A percentile compares a stretch with the other conserved stretches of the same genome.
Evolutionary conservation across 176 grass and related monocot species (phyloP).

Genomic region (Lolium perenne): DNA sequence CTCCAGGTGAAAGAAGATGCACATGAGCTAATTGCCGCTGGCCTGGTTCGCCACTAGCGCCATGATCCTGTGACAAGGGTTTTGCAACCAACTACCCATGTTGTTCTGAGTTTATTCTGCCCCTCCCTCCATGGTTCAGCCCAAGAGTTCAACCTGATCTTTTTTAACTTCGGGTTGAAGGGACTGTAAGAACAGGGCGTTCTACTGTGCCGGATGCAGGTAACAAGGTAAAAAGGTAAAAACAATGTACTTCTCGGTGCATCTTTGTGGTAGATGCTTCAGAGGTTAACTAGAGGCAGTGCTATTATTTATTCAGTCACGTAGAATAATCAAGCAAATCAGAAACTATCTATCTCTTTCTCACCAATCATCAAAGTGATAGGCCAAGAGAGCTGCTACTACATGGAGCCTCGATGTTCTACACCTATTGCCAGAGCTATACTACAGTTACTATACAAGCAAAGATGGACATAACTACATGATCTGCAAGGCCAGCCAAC

Average conservation of each 20-base stretch:
- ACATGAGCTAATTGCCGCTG: no score
- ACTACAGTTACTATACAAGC: constrained; percentile 31
- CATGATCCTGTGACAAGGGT: no score
- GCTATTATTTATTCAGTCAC: not conserved
- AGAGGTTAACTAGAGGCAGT: not conserved
- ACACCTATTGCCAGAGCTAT: no score
- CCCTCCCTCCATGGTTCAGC: no score
- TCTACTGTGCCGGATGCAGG: not conserved
- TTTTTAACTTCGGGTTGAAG: no score
- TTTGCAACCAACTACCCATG: no score
- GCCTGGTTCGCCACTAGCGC: no score
- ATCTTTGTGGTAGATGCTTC: not conserved
- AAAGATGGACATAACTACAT: not conserved
- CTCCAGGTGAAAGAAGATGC: no score
- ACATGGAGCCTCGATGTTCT: not conserved
- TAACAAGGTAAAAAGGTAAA: not conserved
- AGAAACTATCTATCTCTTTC: not conserved
- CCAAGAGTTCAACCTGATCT: no score
- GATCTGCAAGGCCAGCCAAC: not conserved
- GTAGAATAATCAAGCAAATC: not conserved
- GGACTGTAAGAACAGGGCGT: not conserved
- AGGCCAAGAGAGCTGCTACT: not conserved
- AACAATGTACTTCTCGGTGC: not conserved
- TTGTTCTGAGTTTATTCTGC: no score
- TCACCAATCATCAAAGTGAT: not conserved